Evolutionary conservation across 1,284 basidiomycete species (phyloP).

Genomic region (Rhodotorula sp.): DNA sequence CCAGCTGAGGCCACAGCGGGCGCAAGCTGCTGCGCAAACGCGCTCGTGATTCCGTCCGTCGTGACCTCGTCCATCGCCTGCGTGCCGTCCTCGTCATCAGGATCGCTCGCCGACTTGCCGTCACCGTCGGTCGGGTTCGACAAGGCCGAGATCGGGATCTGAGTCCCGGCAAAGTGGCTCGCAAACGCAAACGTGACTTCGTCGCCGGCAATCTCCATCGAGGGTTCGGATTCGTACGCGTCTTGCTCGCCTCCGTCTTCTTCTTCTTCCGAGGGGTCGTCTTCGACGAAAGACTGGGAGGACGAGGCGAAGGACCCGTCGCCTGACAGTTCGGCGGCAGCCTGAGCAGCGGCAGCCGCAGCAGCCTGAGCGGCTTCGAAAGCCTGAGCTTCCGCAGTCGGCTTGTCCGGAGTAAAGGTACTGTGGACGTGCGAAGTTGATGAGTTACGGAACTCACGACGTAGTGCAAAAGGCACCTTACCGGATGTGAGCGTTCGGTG

Average conservation of each 20-base stretch:
- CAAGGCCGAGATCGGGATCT: slow-evolving; percentile 28
- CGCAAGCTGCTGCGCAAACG: slow-evolving; percentile 10
- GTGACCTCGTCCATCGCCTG: slow-evolving; percentile 29
- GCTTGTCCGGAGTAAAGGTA: slow-evolving; percentile 38
- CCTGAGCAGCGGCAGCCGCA: not conserved
- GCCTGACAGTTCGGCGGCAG: not conserved
- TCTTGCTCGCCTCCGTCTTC: not conserved
- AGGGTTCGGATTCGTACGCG: slow-evolving; percentile 17
- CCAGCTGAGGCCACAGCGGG: not conserved
- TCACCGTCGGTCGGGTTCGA: not conserved
- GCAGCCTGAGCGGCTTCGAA: slow-evolving; percentile 19
- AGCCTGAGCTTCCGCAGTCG: slow-evolving; percentile 34
- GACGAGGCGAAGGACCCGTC: slow-evolving; percentile 13
- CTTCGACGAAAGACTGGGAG: slow-evolving; percentile 5
- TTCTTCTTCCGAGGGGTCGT: not conserved
- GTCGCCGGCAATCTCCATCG: slow-evolving; percentile 37
- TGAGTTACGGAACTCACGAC: not conserved
- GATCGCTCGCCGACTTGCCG: not conserved
- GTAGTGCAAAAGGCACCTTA: not conserved
- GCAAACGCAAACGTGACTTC: slow-evolving; percentile 28
- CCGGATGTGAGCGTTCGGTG: slow-evolving; percentile 35
- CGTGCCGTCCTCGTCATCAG: slow-evolving; percentile 18
- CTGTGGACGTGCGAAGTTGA: not conserved
- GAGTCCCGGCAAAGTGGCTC: slow-evolving; percentile 38
- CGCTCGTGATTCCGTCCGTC: slow-evolving; percentile 7